phyloP scores from a whole-genome alignment of 139 green algal genomes.

The Chlorella ohadii region DNA sequence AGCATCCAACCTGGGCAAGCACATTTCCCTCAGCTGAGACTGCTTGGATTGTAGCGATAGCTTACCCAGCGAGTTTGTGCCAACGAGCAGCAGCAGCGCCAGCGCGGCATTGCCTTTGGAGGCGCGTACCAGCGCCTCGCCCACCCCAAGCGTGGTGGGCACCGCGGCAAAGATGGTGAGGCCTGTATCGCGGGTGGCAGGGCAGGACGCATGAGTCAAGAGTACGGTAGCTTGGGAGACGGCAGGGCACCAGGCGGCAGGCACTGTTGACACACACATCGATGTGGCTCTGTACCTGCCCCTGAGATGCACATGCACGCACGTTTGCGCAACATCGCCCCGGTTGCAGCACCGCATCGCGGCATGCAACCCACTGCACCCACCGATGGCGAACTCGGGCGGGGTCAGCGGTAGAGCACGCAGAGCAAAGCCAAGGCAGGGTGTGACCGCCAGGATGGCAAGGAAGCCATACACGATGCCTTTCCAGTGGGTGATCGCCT shows the following conservation, averaged over 20 bases:
- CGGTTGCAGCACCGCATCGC: too few species aligned
- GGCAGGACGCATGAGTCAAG: not conserved
- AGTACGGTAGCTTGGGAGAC: not conserved
- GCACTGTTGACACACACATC: too few species aligned
- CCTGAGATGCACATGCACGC: too few species aligned
- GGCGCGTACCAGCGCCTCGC: slow-evolving; percentile 66
- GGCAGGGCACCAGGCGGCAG: not conserved
- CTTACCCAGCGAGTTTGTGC: slow-evolving; percentile 73
- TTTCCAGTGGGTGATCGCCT: slow-evolving; percentile 57
- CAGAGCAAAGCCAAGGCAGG: slow-evolving; percentile 71
- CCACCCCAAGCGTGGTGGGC: slow-evolving; percentile 85
- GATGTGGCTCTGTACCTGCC: too few species aligned
- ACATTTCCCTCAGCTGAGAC: too few species aligned
- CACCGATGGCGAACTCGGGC: slow-evolving; percentile 63
- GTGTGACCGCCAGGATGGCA: slow-evolving; percentile 72
- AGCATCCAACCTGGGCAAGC: too few species aligned
- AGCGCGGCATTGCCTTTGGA: slow-evolving; percentile 75
- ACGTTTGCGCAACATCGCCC: too few species aligned
- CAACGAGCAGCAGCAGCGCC: slow-evolving; percentile 82
- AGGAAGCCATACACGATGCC: slow-evolving; percentile 45
- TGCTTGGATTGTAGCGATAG: too few species aligned
- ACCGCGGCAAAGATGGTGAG: slow-evolving; percentile 85
- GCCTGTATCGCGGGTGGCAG: slow-evolving; percentile 35
- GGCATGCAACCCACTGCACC: not conserved
- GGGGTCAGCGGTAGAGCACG: slow-evolving; percentile 57